Evolutionary conservation across 2,329 filamentous ascomycete species (phyloP).

Genomic region (Grosmannia clavigera): DNA sequence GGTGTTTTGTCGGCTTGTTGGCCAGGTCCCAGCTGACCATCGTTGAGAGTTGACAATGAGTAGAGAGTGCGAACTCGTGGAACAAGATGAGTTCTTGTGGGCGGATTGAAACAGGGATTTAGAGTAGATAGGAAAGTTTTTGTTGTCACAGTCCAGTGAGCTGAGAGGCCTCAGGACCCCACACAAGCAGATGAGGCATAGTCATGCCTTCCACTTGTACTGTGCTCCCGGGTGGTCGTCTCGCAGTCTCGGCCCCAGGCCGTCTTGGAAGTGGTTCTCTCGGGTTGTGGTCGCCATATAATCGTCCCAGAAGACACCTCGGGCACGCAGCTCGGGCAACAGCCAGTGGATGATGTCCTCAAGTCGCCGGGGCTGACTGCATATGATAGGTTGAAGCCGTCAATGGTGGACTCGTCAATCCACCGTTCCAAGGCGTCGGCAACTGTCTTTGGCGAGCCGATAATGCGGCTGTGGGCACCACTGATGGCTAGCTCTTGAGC

Average conservation of each 20-base stretch:
- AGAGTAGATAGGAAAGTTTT: too few relatives aligned
- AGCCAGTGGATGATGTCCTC: constrained; percentile 53
- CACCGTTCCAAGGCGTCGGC: constrained; percentile 56
- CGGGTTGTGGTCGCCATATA: constrained; percentile 16
- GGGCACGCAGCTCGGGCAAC: constrained; percentile 45
- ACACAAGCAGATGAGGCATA: too few relatives aligned
- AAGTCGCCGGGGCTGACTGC: constrained; percentile 37
- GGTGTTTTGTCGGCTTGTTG: too few relatives aligned
- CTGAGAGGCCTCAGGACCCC: too few relatives aligned
- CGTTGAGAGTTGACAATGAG: too few relatives aligned
- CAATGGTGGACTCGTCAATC: constrained; percentile 56
- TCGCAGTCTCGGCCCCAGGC: not conserved
- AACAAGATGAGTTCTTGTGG: too few relatives aligned
- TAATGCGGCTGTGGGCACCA: constrained; percentile 21
- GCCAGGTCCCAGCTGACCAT: too few relatives aligned
- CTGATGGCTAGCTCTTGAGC: constrained; percentile 14
- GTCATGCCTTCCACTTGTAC: not conserved
- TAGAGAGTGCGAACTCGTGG: too few relatives aligned
- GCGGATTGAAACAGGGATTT: too few relatives aligned
- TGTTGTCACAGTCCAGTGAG: too few relatives aligned
- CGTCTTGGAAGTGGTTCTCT: constrained; percentile 3
- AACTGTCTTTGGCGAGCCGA: constrained; percentile 52
- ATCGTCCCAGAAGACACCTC: constrained; percentile 43
- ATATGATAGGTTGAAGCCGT: constrained; percentile 57
- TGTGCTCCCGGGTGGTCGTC: constrained; percentile 2